Evolutionary conservation across 129 eudicot genomes (phyloP).

Genomic region (Flaveria bidentis): DNA sequence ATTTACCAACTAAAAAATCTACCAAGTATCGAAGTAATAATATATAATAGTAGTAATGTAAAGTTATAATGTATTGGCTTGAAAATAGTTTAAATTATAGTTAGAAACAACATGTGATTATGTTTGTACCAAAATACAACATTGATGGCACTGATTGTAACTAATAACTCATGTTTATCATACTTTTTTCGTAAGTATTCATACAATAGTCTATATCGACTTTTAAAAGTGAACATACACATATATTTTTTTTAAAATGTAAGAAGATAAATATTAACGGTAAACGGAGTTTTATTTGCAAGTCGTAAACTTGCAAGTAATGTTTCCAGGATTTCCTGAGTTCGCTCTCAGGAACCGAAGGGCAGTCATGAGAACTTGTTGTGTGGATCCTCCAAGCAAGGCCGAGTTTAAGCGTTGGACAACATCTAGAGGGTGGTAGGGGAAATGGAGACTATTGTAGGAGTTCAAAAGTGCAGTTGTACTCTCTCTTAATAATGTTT

Average conservation of each 20-base stretch:
- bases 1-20: too few species aligned
- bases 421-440: slow-evolving; percentile 60
- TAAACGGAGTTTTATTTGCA: slow-evolving; percentile 47
- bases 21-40: too few species aligned
- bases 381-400: slow-evolving; percentile 52
- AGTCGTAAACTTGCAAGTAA: slow-evolving; percentile 58
- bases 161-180: slow-evolving; percentile 1
- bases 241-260: neutral
- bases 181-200: neutral
- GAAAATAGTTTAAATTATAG: too few species aligned
- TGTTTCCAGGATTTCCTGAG: slow-evolving; percentile 50
- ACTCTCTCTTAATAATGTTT: slow-evolving; percentile 75
- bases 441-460: slow-evolving; percentile 63
- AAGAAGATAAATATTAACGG: slow-evolving; percentile 12
- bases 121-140: too few species aligned
- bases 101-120: too few species aligned
- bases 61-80: too few species aligned
- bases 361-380: slow-evolving; percentile 66
- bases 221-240: slow-evolving; percentile 19
- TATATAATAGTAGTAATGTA: too few species aligned
- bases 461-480: slow-evolving; percentile 88
- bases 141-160: neutral
- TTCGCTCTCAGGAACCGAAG: slow-evolving; percentile 76
- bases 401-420: slow-evolving; percentile 53
- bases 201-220: slow-evolving; percentile 13